These are phyloP conservation scores for Juglanconis juglandina DNA, from an alignment of 2,329 filamentous ascomycete genomes.

Conservation along the genomic window DNA sequence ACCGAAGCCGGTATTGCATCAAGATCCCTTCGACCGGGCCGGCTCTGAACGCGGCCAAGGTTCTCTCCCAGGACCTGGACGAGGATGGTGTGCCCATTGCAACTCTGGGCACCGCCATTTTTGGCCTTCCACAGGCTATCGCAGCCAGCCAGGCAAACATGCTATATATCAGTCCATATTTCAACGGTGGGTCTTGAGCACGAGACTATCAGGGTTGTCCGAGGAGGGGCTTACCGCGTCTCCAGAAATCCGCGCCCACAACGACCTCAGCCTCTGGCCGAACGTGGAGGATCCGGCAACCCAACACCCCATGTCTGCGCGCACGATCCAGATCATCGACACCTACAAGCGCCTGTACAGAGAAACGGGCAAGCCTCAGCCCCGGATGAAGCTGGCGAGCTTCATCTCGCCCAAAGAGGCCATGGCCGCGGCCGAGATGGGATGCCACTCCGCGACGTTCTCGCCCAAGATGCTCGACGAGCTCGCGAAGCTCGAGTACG, in stretches of 20 bases:
- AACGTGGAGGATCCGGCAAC: constrained; percentile 43
- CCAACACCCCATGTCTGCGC: constrained; percentile 44
- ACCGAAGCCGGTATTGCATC: constrained; percentile 45
- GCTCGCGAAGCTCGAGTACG: constrained; percentile 36
- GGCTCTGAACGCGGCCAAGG: constrained; percentile 41
- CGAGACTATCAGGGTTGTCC: neutral
- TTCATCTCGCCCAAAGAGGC: constrained; percentile 41
- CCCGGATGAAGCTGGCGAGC: constrained; percentile 45
- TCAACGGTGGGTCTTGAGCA: constrained; percentile 34
- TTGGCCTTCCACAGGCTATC: constrained; percentile 46
- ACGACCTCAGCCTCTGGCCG: constrained; percentile 42
- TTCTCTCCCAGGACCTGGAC: constrained; percentile 33
- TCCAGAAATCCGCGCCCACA: constrained; percentile 41
- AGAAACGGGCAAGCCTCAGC: constrained; percentile 46
- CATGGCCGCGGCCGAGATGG: constrained; percentile 44
- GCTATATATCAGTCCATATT: constrained; percentile 48
- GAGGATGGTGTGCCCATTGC: constrained; percentile 33
- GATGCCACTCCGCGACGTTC: constrained; percentile 44
- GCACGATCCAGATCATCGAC: constrained; percentile 46
- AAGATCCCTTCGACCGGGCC: constrained; percentile 49
- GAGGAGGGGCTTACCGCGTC: neutral
- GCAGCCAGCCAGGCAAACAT: constrained; percentile 45
- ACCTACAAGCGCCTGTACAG: constrained; percentile 42
- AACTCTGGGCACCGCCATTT: constrained; percentile 45
- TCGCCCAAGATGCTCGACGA: constrained; percentile 35